phyloP scores from a whole-genome alignment of 2,329 filamentous ascomycete genomes.

The Fusarium coffeatum region DNA sequence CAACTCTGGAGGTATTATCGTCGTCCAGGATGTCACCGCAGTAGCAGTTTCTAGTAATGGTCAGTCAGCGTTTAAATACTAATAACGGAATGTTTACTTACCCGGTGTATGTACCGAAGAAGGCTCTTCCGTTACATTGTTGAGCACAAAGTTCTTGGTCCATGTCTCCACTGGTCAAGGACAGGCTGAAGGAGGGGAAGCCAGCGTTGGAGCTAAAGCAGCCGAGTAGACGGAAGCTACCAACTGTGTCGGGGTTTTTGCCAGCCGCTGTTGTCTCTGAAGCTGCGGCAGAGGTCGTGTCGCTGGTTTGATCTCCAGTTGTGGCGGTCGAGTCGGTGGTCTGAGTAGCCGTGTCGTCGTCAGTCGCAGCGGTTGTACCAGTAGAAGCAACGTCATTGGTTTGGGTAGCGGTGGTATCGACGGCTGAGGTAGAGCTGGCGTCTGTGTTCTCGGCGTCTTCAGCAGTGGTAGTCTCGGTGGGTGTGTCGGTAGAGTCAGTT shows the following conservation, averaged over 20 bases:
- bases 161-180: too few relatives aligned
- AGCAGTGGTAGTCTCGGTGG: background rate
- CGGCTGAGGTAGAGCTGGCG: too few relatives aligned
- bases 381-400: background rate
- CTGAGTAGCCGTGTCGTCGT: background rate
- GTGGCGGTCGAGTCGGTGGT: background rate
- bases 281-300: background rate
- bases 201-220: background rate
- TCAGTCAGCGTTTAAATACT: too few relatives aligned
- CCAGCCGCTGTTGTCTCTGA: background rate
- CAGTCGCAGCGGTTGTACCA: background rate
- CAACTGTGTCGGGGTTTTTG: fast-evolving
- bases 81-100: too few relatives aligned
- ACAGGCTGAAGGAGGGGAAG: background rate
- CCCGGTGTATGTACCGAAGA: too few relatives aligned
- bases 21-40: slow-evolving; percentile 11
- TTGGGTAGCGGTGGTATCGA: background rate
- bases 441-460: background rate
- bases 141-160: too few relatives aligned
- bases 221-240: background rate
- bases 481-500: background rate
- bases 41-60: slow-evolving; percentile 23
- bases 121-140: too few relatives aligned
- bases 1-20: too few relatives aligned
- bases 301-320: background rate